Percentiles rank a stretch among this genome's conserved stretches.
Evolutionary conservation across 2,329 filamentous ascomycete genomes (phyloP).

Genomic region (Colletotrichum brevisporum): DNA sequence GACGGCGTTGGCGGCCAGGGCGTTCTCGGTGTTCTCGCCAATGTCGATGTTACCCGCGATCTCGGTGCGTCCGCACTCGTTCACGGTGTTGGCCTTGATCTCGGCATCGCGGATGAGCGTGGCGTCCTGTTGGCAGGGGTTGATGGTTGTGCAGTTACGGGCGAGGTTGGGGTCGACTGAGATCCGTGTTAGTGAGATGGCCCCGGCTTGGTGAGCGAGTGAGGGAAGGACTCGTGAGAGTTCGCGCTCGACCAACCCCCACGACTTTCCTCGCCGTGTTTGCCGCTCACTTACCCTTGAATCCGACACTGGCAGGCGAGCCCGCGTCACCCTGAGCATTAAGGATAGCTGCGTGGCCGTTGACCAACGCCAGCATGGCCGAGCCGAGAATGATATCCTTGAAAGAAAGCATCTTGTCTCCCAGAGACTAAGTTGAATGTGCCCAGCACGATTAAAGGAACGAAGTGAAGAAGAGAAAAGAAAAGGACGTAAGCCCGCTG

Average conservation of each 20-base stretch:
- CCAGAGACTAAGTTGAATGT: constrained; percentile 41
- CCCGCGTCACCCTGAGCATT: constrained; percentile 60
- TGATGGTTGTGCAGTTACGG: constrained; percentile 74
- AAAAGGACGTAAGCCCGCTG: constrained; percentile 43
- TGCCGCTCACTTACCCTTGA: constrained; percentile 54
- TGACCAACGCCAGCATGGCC: constrained; percentile 52
- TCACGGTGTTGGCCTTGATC: constrained; percentile 66
- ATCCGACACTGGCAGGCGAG: constrained; percentile 64
- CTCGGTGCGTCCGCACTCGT: constrained; percentile 75
- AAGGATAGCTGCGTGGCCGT: constrained; percentile 63
- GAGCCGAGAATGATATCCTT: constrained; percentile 51
- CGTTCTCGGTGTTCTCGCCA: constrained; percentile 67
- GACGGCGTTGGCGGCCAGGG: constrained; percentile 59
- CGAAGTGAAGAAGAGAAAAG: constrained; percentile 45
- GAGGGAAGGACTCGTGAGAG: background rate
- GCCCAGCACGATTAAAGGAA: constrained; percentile 43
- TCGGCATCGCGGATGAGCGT: constrained; percentile 74
- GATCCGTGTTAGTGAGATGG: constrained; percentile 21
- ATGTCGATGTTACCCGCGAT: constrained; percentile 74
- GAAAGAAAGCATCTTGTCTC: constrained; percentile 54
- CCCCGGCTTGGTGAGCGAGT: constrained; percentile 13
- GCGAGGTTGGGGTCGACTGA: constrained; percentile 68
- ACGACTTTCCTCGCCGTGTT: background rate
- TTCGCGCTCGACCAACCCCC: no score
- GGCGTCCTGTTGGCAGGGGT: constrained; percentile 76